A percentile compares a stretch with the other conserved stretches of the same genome.
phyloP scores from a whole-genome alignment of 768 basidiomycete species.

The Hypsizygus marmoreus region DNA sequence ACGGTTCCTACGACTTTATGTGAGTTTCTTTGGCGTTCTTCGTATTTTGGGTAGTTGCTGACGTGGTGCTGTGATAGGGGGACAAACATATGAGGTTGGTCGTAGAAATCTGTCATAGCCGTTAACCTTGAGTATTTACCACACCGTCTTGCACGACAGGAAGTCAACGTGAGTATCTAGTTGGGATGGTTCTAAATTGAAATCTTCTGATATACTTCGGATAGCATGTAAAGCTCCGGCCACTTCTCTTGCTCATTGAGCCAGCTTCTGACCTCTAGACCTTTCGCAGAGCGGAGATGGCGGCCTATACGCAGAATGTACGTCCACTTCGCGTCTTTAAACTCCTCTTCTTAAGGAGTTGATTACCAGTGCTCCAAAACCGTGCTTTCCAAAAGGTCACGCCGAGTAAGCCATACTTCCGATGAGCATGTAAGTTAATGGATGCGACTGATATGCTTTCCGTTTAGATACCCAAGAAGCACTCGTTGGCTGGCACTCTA shows the following conservation, averaged over 20 bases:
- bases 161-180: slow-evolving; percentile 56
- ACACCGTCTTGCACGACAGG: too few species aligned
- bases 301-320: slow-evolving; percentile 66
- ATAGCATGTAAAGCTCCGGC: slow-evolving; percentile 35
- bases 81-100: too few species aligned
- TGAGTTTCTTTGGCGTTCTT: too few species aligned
- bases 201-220: slow-evolving; percentile 2
- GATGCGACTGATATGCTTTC: not conserved
- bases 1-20: too few species aligned
- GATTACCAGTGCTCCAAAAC: slow-evolving; percentile 59
- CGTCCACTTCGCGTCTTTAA: slow-evolving; percentile 11
- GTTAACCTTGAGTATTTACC: too few species aligned
- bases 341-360: not conserved
- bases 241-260: not conserved
- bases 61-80: too few species aligned
- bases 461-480: slow-evolving; percentile 47
- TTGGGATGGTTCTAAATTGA: not conserved
- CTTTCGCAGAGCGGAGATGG: slow-evolving; percentile 60
- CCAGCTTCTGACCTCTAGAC: too few species aligned
- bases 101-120: too few species aligned
- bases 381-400: slow-evolving; percentile 68
- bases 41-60: too few species aligned
- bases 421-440: not conserved
- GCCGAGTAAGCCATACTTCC: slow-evolving; percentile 37
- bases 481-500: slow-evolving; percentile 51